phyloP scores from a whole-genome alignment of 257 asterid species.

The Solanum infundibuliforme region DNA sequence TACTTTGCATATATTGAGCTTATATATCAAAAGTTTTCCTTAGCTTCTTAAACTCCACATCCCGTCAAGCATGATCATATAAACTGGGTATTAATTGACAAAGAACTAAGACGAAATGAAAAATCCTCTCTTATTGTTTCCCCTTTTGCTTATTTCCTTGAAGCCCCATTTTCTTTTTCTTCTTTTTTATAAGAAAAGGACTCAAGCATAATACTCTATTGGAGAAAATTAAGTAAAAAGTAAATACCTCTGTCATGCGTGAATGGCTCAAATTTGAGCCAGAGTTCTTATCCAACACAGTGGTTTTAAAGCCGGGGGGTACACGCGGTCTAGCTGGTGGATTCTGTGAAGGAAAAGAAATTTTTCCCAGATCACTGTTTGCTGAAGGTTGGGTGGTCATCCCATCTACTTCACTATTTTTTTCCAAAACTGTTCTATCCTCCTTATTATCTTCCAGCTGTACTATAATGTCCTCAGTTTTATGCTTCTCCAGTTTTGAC shows the following conservation, averaged over 20 bases:
- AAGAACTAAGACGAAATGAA: not conserved
- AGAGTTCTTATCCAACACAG: conserved; percentile 46
- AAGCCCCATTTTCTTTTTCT: not conserved
- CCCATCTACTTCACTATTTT: conserved; percentile 35
- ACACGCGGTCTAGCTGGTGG: conserved; percentile 62
- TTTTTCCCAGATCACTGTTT: conserved; percentile 40
- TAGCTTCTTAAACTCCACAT: not conserved
- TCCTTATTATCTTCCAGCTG: conserved; percentile 32
- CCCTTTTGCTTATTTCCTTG: not conserved
- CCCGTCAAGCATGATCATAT: not conserved
- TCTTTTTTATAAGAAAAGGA: not conserved
- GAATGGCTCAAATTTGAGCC: conserved; percentile 23
- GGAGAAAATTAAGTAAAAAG: not conserved
- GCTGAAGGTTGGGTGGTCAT: conserved; percentile 22
- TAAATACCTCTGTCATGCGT: not conserved
- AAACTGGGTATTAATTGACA: not conserved
- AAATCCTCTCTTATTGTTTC: not conserved
- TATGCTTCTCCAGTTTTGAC: conserved; percentile 33
- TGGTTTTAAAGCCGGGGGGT: conserved; percentile 77
- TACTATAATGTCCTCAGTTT: conserved; percentile 27
- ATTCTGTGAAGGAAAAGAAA: conserved; percentile 47
- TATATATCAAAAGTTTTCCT: not conserved
- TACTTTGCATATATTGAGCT: not conserved
- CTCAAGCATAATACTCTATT: not conserved
- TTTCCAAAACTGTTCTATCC: conserved; percentile 27